Base-by-base conservation (phyloP, 2,329 filamentous ascomycete genomes). In the Fusarium pininemorale region DNA sequence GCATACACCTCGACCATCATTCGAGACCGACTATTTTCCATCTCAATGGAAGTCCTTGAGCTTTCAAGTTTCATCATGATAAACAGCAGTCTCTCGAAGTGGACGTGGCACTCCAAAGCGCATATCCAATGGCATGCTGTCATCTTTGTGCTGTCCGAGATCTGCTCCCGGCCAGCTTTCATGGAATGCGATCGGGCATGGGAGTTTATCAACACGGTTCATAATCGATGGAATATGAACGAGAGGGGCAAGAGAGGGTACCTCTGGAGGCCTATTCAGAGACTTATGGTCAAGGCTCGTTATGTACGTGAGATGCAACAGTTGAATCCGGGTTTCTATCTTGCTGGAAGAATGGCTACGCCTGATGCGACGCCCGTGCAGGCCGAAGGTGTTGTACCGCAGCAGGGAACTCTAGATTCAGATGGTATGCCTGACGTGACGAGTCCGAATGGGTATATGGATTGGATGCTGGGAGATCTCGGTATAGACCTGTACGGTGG, bases 61-160 rank as follows among this genome's bases (percentile, higher is more conserved):
- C 54, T 63, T 5, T 63, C 61, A 0, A 35, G 15, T 1, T 28
- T 37, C 3, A 57, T 59, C 20, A 10, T 48, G 14, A 18, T 24
- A 16, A 59, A 48, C 4, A 39, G 6, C 0, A 48, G 13, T 11
- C 50, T 63, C 6, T 63, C 61, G 0, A 63, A 59, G 8, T 63
- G 54, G 61, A 59, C 61, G 4, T 63, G 61, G 61, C 61, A 63
- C 42, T 59, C 54, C 0, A 63, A 63, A 30, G 47, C 54, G 0
- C 61, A 63, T 14, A 63, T 63, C 5, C 61, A 59, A 5, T 63
- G 54, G 54, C 61, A 63, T 6, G 61, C 61, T 1, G 28, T 48
- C 5, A 63, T 59, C 0, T 59, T 63, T 7, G 42, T 63, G 1
- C n/a, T 59, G 1, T 63, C 61, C 2, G 58, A 61, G 1, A 61